Percentiles rank a stretch among this genome's conserved stretches.
Evolutionary conservation across 768 basidiomycete genomes (phyloP).

Genomic region (Auricularia sp.): DNA sequence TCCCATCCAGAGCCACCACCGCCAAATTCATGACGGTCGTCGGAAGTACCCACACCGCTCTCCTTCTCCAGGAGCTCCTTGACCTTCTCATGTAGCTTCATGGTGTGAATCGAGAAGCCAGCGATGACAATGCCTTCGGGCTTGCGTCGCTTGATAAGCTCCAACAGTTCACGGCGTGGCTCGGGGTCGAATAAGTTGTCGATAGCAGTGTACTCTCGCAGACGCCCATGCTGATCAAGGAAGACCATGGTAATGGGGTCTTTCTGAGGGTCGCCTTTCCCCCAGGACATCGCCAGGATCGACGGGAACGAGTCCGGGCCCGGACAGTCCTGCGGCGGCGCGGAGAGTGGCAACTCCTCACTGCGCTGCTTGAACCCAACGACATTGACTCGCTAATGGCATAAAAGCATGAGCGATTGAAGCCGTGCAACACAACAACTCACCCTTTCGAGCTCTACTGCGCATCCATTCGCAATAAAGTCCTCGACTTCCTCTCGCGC

Average conservation of each 20-base stretch:
- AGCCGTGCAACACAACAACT: conserved; percentile 16
- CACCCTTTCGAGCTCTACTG: conserved; percentile 60
- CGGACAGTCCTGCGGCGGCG: neutral
- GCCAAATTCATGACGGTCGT: neutral
- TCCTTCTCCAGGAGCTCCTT: conserved; percentile 41
- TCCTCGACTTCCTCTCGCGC: conserved; percentile 88
- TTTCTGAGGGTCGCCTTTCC: conserved; percentile 86
- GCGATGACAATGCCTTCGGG: conserved; percentile 86
- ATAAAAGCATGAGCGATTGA: conserved; percentile 4
- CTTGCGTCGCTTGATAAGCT: conserved; percentile 69
- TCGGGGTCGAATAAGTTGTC: conserved; percentile 75
- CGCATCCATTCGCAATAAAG: conserved; percentile 56
- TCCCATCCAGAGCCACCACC: conserved; percentile 6
- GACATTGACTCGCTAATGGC: conserved; percentile 8
- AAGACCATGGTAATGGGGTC: conserved; percentile 81
- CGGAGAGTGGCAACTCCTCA: neutral
- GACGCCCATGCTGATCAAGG: conserved; percentile 78
- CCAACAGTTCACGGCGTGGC: conserved; percentile 61
- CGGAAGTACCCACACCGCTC: neutral
- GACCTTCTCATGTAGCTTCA: conserved; percentile 54
- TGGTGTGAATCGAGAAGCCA: conserved; percentile 76
- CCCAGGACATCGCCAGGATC: conserved; percentile 88
- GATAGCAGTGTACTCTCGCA: conserved; percentile 82
- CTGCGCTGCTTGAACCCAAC: neutral
- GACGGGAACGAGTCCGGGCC: conserved; percentile 38